Conservation (phyloP, 78 protist species). For the Diacronema lutheri region DNA sequence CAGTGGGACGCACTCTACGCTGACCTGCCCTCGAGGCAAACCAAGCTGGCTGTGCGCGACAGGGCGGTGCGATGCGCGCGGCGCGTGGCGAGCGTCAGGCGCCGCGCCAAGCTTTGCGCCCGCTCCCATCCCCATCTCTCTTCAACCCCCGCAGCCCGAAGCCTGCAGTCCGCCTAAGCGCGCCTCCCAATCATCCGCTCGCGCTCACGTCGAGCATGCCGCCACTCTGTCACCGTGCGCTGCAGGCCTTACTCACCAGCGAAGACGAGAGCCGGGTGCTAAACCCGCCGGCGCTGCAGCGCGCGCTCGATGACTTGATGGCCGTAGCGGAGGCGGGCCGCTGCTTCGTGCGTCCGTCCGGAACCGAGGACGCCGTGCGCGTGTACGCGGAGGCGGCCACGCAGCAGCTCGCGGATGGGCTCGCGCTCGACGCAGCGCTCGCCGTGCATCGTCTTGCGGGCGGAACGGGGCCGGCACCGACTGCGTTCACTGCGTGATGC, state of each 20-base stretch:
- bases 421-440: neutral
- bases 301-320: conserved; percentile 33
- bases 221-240: too few species aligned
- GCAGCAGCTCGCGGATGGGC: neutral
- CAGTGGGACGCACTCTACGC: conserved; percentile 52
- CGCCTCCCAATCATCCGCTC: too few species aligned
- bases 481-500: too few species aligned
- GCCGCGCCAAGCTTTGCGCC: too few species aligned
- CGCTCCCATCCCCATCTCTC: too few species aligned
- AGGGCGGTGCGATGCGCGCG: conserved; percentile 10
- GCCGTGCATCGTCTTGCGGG: too few species aligned
- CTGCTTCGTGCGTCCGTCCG: conserved; percentile 71
- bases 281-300: conserved; percentile 55
- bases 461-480: too few species aligned
- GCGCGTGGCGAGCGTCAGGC: too few species aligned
- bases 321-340: conserved; percentile 19
- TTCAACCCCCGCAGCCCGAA: too few species aligned
- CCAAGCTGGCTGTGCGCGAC: conserved; percentile 49
- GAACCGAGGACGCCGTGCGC: conserved; percentile 80
- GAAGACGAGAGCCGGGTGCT: conserved; percentile 30
- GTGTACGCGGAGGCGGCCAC: conserved; percentile 77
- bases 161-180: too few species aligned
- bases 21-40: conserved; percentile 64
- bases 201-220: too few species aligned
- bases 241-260: neutral